These are phyloP conservation scores for Sporopachydermia cereana DNA, from an alignment of 1,139 yeast genomes.

Conservation along the genomic window DNA sequence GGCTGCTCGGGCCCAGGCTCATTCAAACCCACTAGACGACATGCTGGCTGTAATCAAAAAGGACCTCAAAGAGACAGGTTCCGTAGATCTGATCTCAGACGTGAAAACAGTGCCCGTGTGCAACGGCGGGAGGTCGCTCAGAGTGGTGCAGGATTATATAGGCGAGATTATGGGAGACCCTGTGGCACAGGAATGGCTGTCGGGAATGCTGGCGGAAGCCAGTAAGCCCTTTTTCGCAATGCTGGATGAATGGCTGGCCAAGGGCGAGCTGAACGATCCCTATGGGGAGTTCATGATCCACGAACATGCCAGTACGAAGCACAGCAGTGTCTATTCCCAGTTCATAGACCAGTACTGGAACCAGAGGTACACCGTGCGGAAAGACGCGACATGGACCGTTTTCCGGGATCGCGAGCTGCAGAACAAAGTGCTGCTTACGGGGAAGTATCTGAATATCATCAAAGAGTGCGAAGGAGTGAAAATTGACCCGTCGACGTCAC, in stretches of 20 bases:
- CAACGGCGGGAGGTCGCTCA: slow-evolving; percentile 27
- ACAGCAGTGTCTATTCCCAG: slow-evolving; percentile 34
- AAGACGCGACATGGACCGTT: slow-evolving; percentile 66
- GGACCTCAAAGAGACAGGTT: slow-evolving; percentile 32
- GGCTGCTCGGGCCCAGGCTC: slow-evolving; percentile 18
- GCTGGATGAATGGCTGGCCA: slow-evolving; percentile 67
- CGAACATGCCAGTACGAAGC: slow-evolving; percentile 22
- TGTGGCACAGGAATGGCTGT: slow-evolving; percentile 39
- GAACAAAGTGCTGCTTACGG: slow-evolving; percentile 63
- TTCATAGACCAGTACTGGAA: slow-evolving; percentile 75
- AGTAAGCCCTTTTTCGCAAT: slow-evolving; percentile 55
- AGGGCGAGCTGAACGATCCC: slow-evolving; percentile 70
- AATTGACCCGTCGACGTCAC: slow-evolving; percentile 7
- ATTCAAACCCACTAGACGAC: slow-evolving; percentile 19
- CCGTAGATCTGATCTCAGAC: slow-evolving; percentile 39
- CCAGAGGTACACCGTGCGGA: slow-evolving; percentile 61
- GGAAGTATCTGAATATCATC: slow-evolving; percentile 71
- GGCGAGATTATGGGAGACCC: slow-evolving; percentile 57
- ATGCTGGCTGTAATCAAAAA: slow-evolving; percentile 31
- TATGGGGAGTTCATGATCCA: slow-evolving; percentile 73
- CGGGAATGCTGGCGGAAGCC: slow-evolving; percentile 41
- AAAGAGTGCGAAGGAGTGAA: slow-evolving; percentile 39
- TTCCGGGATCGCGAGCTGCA: slow-evolving; percentile 45
- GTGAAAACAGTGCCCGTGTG: slow-evolving; percentile 25
- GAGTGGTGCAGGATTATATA: slow-evolving; percentile 48